Conservation (phyloP, 768 basidiomycete genomes). For the Rhodotorula toruloides region DNA sequence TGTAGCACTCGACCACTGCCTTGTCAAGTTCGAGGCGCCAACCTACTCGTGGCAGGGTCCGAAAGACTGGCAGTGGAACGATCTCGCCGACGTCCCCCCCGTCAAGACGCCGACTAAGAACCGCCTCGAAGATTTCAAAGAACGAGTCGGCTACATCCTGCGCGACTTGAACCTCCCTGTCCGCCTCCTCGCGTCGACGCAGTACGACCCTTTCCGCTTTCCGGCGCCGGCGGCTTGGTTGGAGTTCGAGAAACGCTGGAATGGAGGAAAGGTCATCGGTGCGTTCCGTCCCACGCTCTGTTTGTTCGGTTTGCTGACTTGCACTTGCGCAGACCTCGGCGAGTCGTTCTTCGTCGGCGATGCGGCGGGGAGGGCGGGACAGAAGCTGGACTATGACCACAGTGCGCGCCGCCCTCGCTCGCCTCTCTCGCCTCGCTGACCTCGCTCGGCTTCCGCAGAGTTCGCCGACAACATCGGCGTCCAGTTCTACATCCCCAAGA, state of each 20-base stretch:
- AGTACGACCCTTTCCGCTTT: slow-evolving; percentile 48
- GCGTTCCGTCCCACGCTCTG: neutral
- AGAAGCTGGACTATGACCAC: neutral
- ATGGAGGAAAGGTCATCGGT: slow-evolving; percentile 43
- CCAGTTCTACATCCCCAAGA: slow-evolving; percentile 27
- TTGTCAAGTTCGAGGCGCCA: neutral
- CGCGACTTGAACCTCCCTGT: slow-evolving; percentile 41
- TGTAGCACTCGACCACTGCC: slow-evolving; percentile 7
- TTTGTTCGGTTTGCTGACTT: neutral
- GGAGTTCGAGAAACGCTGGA: slow-evolving; percentile 39
- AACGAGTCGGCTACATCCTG: neutral
- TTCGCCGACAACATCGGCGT: slow-evolving; percentile 33
- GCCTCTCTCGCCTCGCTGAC: neutral
- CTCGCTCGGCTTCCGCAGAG: slow-evolving; percentile 8
- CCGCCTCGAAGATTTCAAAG: slow-evolving; percentile 5
- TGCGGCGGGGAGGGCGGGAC: slow-evolving; percentile 44
- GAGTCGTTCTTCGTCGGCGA: slow-evolving; percentile 48
- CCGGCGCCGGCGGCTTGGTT: slow-evolving; percentile 48
- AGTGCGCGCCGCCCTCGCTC: neutral
- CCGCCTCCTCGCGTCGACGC: slow-evolving; percentile 45
- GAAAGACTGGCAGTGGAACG: slow-evolving; percentile 6
- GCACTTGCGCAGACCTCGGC: slow-evolving; percentile 40
- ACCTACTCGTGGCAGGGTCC: neutral
- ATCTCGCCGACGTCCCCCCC: neutral
- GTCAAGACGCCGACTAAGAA: neutral